A percentile compares a stretch with the other conserved stretches of the same genome.
Conservation (phyloP, 768 basidiomycete genomes). For the Tulasnella sp. region DNA sequence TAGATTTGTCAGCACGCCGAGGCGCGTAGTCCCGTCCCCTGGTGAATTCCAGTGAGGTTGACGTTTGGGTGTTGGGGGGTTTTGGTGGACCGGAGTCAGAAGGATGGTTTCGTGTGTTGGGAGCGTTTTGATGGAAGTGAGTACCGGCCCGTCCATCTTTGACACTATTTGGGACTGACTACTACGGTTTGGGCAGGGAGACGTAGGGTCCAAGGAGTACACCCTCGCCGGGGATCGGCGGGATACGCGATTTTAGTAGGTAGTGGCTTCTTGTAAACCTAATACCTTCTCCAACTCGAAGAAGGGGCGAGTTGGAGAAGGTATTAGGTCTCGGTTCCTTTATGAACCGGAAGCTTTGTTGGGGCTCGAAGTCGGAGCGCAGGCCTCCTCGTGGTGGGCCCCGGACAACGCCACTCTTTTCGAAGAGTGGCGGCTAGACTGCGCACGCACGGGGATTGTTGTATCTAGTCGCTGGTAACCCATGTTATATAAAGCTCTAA, state of each 20-base stretch:
- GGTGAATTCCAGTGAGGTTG: too few species aligned
- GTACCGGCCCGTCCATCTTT: too few species aligned
- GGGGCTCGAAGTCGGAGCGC: slow-evolving; percentile 1
- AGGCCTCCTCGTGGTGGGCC: neutral
- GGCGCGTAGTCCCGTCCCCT: neutral
- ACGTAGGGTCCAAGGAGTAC: neutral
- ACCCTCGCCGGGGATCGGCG: neutral
- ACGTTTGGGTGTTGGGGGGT: too few species aligned
- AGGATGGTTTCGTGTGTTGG: too few species aligned
- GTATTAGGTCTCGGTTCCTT: neutral
- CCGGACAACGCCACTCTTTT: neutral
- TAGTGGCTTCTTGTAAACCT: neutral
- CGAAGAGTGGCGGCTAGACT: neutral
- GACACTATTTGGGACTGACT: too few species aligned
- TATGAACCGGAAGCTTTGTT: neutral
- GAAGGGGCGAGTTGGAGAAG: neutral
- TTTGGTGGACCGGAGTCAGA: too few species aligned
- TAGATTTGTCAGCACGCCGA: neutral
- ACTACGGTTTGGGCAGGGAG: too few species aligned
- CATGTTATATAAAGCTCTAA: too few species aligned
- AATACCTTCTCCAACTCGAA: neutral
- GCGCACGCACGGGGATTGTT: neutral
- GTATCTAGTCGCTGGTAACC: neutral
- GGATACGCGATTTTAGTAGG: too few species aligned
- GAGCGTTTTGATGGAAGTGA: too few species aligned